These are phyloP conservation scores for Pichia kluyveri DNA, from an alignment of 805 yeast species.

Conservation along the genomic window DNA sequence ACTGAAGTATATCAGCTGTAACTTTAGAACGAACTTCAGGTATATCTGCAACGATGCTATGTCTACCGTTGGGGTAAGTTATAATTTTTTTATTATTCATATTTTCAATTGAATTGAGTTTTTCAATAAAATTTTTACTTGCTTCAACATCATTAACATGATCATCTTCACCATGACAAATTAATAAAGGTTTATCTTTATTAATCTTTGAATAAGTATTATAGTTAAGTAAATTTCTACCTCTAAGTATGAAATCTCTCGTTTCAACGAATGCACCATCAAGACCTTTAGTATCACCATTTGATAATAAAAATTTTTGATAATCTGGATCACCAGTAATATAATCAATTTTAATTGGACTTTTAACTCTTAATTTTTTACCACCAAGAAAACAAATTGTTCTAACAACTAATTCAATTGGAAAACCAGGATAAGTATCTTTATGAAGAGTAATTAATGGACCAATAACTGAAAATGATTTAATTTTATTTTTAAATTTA, in stretches of 20 bases:
- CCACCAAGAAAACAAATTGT: constrained; percentile 37
- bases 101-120: constrained; percentile 18
- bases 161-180: constrained; percentile 60
- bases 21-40: constrained; percentile 30
- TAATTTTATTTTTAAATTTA: constrained; percentile 34
- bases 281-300: constrained; percentile 34
- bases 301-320: constrained; percentile 34
- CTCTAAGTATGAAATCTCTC: constrained; percentile 54
- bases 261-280: constrained; percentile 48
- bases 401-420: constrained; percentile 35
- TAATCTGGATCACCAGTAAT: constrained; percentile 42
- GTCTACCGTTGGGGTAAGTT: constrained; percentile 28
- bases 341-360: constrained; percentile 46
- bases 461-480: constrained; percentile 42
- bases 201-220: constrained; percentile 29
- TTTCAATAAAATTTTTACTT: constrained; percentile 32
- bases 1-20: constrained; percentile 30
- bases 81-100: constrained; percentile 21
- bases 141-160: constrained; percentile 46
- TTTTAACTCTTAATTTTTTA: constrained; percentile 33
- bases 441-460: constrained; percentile 57
- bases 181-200: constrained; percentile 38
- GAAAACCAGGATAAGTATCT: constrained; percentile 42
- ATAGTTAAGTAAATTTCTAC: constrained; percentile 38
- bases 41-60: constrained; percentile 38